Percentiles rank a stretch among this genome's conserved stretches.
Conservation (phyloP, 2,329 filamentous ascomycete genomes). For the Sporothrix pallida region DNA sequence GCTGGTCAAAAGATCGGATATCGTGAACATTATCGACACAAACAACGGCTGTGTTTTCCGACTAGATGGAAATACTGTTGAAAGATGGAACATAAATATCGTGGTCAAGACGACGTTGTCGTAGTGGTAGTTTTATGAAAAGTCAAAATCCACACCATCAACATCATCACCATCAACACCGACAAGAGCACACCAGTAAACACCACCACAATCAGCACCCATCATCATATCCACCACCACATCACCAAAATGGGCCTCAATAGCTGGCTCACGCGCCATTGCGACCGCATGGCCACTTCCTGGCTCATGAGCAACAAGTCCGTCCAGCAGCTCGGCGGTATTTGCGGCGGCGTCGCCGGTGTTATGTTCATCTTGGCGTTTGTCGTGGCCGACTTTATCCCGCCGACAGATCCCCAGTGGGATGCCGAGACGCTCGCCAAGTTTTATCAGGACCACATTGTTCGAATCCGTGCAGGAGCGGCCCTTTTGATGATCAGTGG, state of each 20-base stretch:
- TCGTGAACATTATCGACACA: too few species aligned
- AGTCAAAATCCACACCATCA: too few species aligned
- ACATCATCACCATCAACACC: too few species aligned
- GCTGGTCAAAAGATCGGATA: too few species aligned
- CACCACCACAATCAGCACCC: too few species aligned
- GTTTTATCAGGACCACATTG: conserved; percentile 30
- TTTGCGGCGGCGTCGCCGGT: conserved; percentile 24
- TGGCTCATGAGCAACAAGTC: conserved; percentile 30
- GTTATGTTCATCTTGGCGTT: conserved; percentile 30
- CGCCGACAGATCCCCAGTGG: conserved; percentile 29
- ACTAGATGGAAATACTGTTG: too few species aligned
- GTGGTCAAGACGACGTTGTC: too few species aligned
- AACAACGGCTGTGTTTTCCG: too few species aligned
- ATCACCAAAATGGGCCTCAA: conserved; percentile 23
- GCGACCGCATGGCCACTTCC: conserved; percentile 19
- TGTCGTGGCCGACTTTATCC: conserved; percentile 29
- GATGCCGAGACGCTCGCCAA: conserved; percentile 25
- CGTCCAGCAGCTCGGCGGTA: conserved; percentile 28
- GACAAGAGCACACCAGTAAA: too few species aligned
- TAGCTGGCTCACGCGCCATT: conserved; percentile 27
- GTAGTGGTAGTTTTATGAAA: too few species aligned
- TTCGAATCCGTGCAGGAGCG: conserved; percentile 28
- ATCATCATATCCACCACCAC: too few species aligned
- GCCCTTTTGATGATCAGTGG: conserved; percentile 32
- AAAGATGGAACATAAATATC: too few species aligned